Evolutionary conservation across 129 eudicot genomes (phyloP).

Genomic region (Lactuca sativa): DNA sequence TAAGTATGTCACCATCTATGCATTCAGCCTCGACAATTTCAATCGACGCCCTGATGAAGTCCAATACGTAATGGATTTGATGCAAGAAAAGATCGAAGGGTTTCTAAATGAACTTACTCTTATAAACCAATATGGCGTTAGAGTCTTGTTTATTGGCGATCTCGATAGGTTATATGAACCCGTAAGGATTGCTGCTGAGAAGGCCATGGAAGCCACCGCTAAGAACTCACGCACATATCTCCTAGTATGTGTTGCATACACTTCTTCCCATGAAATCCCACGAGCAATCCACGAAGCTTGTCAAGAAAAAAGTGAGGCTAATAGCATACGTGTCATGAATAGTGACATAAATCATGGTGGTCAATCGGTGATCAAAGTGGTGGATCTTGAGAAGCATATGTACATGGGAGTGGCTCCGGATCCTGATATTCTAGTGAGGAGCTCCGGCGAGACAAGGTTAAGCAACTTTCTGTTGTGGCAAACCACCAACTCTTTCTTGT

Average conservation of each 20-base stretch:
- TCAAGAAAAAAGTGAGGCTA: slow-evolving; percentile 36
- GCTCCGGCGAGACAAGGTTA: slow-evolving; percentile 66
- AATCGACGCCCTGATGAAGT: slow-evolving; percentile 60
- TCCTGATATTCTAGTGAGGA: slow-evolving; percentile 61
- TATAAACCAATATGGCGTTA: slow-evolving; percentile 48
- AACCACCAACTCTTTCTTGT: slow-evolving; percentile 37
- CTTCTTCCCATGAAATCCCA: slow-evolving; percentile 65
- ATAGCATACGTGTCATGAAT: background rate
- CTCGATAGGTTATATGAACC: slow-evolving; percentile 47
- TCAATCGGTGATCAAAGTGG: slow-evolving; percentile 18
- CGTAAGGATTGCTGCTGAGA: slow-evolving; percentile 54
- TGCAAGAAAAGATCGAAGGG: slow-evolving; percentile 72
- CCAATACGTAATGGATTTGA: slow-evolving; percentile 59
- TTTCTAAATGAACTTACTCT: slow-evolving; percentile 46
- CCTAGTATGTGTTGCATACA: slow-evolving; percentile 55
- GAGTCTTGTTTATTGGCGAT: slow-evolving; percentile 56
- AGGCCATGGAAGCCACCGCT: slow-evolving; percentile 52
- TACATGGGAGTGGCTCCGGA: slow-evolving; percentile 62
- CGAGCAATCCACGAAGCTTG: slow-evolving; percentile 54
- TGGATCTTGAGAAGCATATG: slow-evolving; percentile 58
- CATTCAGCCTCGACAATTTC: slow-evolving; percentile 70
- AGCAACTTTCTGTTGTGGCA: slow-evolving; percentile 80
- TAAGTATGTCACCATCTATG: slow-evolving; percentile 48
- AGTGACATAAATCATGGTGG: slow-evolving; percentile 9
- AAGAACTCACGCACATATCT: slow-evolving; percentile 38